Percentiles rank a stretch among this genome's conserved stretches.
phyloP scores from a whole-genome alignment of 352 stramenopile genomes.

The Achlya hypogyna region DNA sequence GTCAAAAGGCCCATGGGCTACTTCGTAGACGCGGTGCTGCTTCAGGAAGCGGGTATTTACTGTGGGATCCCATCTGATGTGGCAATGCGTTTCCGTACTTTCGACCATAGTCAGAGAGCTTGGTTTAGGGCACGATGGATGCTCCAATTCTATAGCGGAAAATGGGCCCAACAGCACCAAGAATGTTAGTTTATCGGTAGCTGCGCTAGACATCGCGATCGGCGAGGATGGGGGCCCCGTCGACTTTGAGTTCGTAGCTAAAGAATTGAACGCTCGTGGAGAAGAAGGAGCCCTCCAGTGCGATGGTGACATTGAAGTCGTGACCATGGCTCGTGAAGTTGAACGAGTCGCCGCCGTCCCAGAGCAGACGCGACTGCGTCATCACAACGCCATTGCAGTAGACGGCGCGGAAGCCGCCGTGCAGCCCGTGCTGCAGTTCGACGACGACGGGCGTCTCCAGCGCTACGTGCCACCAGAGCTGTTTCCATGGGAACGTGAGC shows the following conservation, averaged over 20 bases:
- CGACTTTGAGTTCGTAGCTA: constrained; percentile 68
- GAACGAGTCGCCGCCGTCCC: constrained; percentile 70
- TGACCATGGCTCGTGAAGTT: constrained; percentile 53
- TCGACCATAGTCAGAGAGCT: no score
- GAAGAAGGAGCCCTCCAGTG: constrained; percentile 74
- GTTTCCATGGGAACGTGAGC: constrained; percentile 82
- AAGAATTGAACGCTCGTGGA: constrained; percentile 80
- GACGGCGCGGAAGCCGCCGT: constrained; percentile 61
- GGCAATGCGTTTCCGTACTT: no score
- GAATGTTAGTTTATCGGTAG: no score
- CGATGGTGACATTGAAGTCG: constrained; percentile 67
- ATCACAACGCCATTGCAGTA: constrained; percentile 58
- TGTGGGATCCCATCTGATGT: no score
- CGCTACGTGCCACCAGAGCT: constrained; percentile 65
- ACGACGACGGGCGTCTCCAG: constrained; percentile 57
- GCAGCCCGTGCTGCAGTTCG: constrained; percentile 68
- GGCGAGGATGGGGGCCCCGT: constrained; percentile 24
- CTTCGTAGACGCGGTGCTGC: no score
- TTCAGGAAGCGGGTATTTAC: no score
- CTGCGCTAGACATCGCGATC: neutral
- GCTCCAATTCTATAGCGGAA: no score
- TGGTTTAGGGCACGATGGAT: no score
- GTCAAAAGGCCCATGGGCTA: no score
- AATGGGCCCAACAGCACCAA: no score
- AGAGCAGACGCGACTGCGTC: constrained; percentile 66